Base-by-base conservation (phyloP, 441 rosid species). In the Metrosideros polymorpha region DNA sequence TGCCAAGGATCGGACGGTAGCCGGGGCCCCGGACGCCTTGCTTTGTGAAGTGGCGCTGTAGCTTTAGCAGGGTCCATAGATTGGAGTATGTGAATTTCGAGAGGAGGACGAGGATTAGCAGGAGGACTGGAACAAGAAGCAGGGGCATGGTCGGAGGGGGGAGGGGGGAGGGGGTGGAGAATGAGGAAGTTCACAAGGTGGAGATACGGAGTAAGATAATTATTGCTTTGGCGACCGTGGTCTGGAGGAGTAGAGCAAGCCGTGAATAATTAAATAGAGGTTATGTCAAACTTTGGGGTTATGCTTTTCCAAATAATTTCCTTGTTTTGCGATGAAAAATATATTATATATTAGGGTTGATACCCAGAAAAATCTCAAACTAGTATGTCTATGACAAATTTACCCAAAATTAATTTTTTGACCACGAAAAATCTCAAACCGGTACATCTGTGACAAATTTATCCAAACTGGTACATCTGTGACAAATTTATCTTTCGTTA, bases 1-100 rank as follows among this genome's bases (percentile, higher is more conserved):
- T 95, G 49, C 98, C 95, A 24, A 89, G 45, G 91, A 94, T 89
- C 10, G 90, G 85, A 30, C 89, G 90, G 93, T 92, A 92, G 55
- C 87, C 88, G 66, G 98, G 97, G 42, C 96, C 98, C 1, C 30
- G 9, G 43, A 93, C 82, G 59, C 91, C 87, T 85, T 89, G 93
- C 15, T 55, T 88, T 19, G 63, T 83, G 91, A 96, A 96, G 86
- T 92, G 92, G 63, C 22, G 50, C 86, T 93, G 92, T 88, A 90
- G 91, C 89, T 90, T 89, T 90, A 87, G 86, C 2, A 95, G 98
- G 54, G 91, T 39, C 93, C 92, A 93, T 84, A 93, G 4, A 82
- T 84, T 17, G 3, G 51, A 52, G 90, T 88, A 84, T 6, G 86
- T 0, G 82, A 89, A 91, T 86, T 88, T 89, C 39, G 86, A 82